phyloP scores from a whole-genome alignment of 257 asterid genomes.

The Scutellaria galericulata region DNA sequence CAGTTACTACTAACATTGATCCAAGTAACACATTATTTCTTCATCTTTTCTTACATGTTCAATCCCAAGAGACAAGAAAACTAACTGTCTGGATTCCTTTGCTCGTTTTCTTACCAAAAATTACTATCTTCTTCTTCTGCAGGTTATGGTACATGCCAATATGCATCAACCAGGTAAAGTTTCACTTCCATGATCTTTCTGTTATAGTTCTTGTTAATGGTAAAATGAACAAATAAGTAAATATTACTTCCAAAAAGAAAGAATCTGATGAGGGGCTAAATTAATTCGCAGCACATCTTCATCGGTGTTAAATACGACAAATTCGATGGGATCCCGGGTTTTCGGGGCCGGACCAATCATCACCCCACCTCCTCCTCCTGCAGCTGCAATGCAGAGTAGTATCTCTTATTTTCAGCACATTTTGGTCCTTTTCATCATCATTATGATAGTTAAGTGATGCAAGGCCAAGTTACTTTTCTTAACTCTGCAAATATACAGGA shows the following conservation, averaged over 20 bases:
- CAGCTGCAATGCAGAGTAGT: constrained; percentile 36
- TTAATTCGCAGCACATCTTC: constrained; percentile 78
- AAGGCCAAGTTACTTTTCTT: background rate
- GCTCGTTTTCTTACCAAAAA: too few relatives aligned
- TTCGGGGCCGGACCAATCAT: constrained; percentile 74
- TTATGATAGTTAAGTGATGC: constrained; percentile 17
- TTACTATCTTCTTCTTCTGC: constrained; percentile 35
- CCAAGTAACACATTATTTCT: constrained; percentile 58
- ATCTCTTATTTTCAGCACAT: constrained; percentile 24
- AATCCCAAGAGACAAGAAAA: too few relatives aligned
- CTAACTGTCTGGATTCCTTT: too few relatives aligned
- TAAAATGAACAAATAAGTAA: too few relatives aligned
- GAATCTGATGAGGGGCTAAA: background rate
- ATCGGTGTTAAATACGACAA: constrained; percentile 66
- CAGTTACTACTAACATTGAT: constrained; percentile 74
- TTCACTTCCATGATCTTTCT: background rate
- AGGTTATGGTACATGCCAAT: constrained; percentile 73
- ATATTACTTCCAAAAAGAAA: background rate
- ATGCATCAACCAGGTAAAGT: constrained; percentile 70
- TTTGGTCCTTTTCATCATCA: constrained; percentile 32
- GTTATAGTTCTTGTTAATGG: background rate
- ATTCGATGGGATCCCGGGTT: constrained; percentile 75
- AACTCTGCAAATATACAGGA: background rate
- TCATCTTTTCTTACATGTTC: too few relatives aligned
- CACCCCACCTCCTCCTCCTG: constrained; percentile 63